Base-by-base conservation (phyloP, 306 rosid genomes). In the Prunus mira region DNA sequence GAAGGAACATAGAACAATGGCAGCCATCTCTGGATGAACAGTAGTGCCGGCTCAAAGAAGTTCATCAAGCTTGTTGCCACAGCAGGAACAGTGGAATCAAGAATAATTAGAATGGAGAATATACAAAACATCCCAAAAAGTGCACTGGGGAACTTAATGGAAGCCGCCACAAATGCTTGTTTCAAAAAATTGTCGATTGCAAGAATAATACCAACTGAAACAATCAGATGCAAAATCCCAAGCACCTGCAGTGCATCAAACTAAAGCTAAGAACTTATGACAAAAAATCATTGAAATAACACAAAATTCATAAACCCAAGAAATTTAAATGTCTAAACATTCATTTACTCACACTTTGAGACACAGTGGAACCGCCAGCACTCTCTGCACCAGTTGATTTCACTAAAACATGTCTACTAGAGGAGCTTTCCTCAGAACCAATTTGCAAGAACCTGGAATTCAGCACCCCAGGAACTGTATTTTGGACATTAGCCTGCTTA, bases 111-210 rank as follows among this genome's bases (percentile, higher is more conserved):
- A 83, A 88, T 78, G 5, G 97, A 86, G 82, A 92, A 95, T 52
- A 92, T 95, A 84, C 97, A 95, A 69, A 95, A 95, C 98, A 95
- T 95, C 50, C 98, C 97, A 56, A 95, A 95, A 81, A 95, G 86
- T 1, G 98, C 97, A 72, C 98, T 92, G 2, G 98, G 97, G 78
- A 95, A 95, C 86, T 85, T 89, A 75, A 95, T 92, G 3, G 92
- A 82, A 64, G 97, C 98, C 22, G 87, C 85, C 49, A 82, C 91
- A 57, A 95, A 95, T n/a, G 89, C 88, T 71, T 74, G 41, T 78
- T 92, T 95, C 88, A 90, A 88, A 57, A 72, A 19, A 17, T 87
- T 81, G 56, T 92, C 98, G 71, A 62, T 54, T 6, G 95, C 91
- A 17, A 95, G 65, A 78, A 95, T 78, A 34, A 86, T 82, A 46